These are phyloP conservation scores for Fraxinus excelsior DNA, from an alignment of 257 asterid genomes.

Conservation along the genomic window DNA sequence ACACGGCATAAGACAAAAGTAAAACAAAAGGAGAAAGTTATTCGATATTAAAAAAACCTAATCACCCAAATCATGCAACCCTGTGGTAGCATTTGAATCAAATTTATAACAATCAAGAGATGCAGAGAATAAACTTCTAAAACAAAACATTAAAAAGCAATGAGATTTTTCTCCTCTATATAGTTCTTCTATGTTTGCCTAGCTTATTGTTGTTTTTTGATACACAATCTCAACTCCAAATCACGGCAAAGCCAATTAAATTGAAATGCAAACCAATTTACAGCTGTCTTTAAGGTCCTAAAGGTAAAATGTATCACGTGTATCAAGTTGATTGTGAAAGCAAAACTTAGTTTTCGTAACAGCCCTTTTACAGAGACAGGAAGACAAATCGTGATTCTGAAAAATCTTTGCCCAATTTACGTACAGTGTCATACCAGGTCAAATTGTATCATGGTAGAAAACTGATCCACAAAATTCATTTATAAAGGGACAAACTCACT, in stretches of 20 bases:
- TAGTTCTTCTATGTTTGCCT: neutral
- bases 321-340: constrained; percentile 2
- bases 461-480: neutral
- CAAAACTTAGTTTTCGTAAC: neutral
- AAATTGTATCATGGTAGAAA: constrained; percentile 8
- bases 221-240: neutral
- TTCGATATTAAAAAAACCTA: neutral
- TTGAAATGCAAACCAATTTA: neutral
- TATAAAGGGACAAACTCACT: constrained; percentile 45
- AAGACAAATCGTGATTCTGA: constrained; percentile 5
- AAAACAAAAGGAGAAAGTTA: neutral
- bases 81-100: neutral
- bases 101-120: neutral
- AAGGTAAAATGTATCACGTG: neutral
- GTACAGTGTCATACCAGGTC: neutral
- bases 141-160: neutral
- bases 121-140: neutral
- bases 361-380: constrained; percentile 13
- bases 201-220: neutral
- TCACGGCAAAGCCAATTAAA: neutral
- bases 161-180: neutral
- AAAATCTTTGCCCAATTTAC: neutral
- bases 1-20: neutral
- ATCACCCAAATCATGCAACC: neutral
- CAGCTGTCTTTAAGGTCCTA: neutral